These are phyloP conservation scores for Daedaleopsis sinensis DNA, from an alignment of 768 basidiomycete species.

Conservation along the genomic window DNA sequence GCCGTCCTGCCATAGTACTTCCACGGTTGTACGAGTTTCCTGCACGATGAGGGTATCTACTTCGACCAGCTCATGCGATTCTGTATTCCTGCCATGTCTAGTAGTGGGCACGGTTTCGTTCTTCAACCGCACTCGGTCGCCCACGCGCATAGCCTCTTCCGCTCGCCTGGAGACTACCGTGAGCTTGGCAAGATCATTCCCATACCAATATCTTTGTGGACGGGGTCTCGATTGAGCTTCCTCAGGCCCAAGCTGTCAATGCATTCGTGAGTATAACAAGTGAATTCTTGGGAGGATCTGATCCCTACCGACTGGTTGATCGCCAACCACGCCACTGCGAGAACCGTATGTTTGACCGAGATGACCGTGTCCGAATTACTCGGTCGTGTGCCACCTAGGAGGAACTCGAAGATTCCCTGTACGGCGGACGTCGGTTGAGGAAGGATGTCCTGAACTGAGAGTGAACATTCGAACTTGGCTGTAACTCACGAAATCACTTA, in stretches of 20 bases:
- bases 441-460: slow-evolving; percentile 60
- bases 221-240: slow-evolving; percentile 60
- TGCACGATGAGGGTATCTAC: slow-evolving; percentile 65
- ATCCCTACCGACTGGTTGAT: slow-evolving; percentile 77
- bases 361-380: slow-evolving; percentile 64
- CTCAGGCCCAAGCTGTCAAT: slow-evolving; percentile 57
- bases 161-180: slow-evolving; percentile 62
- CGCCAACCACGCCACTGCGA: slow-evolving; percentile 86
- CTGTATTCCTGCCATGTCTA: slow-evolving; percentile 57
- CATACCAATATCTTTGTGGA: slow-evolving; percentile 78
- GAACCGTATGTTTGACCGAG: slow-evolving; percentile 71
- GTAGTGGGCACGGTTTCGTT: slow-evolving; percentile 53
- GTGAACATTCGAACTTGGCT: slow-evolving; percentile 8
- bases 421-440: slow-evolving; percentile 51
- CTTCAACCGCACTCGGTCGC: slow-evolving; percentile 70
- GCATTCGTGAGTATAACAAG: slow-evolving; percentile 4
- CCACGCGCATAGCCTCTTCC: slow-evolving; percentile 69
- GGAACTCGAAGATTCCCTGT: slow-evolving; percentile 48
- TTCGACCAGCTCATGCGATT: slow-evolving; percentile 47
- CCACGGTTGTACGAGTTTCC: slow-evolving; percentile 69
- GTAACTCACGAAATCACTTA: slow-evolving; percentile 38
- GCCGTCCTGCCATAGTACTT: slow-evolving; percentile 90
- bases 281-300: background rate
- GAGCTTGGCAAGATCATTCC: slow-evolving; percentile 62
- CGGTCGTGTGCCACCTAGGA: slow-evolving; percentile 47